Evolutionary conservation across 306 rosid genomes (phyloP), one percentile per base, ranked within the genome.

Genomic region (Macrotyloma uniflorum): DNA sequence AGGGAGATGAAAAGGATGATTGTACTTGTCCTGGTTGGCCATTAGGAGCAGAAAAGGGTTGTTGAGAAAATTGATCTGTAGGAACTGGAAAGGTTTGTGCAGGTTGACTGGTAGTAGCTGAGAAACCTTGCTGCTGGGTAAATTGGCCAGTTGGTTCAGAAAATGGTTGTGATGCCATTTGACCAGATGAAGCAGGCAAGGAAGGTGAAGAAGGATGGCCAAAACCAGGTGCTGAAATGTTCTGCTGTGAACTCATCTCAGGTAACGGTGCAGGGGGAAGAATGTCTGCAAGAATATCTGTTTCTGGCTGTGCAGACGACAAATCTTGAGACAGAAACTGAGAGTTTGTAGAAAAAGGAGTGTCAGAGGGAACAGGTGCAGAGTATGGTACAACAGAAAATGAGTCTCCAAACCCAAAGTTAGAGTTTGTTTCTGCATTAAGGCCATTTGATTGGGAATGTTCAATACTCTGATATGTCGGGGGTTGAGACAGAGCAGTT

Each of bases 221-320:
- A 76, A 83, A 43, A 42, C 85, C 74, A 77, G 81, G 84, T 79
- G 80, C 71, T 70, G 89, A 45, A 82, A 80, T 84, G 54, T 79
- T 51, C 23, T 79, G 84, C 82, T 88, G 93, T 75, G 90, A 75
- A 36, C 86, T 49, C 57, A 66, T 78, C 45, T 86, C 80, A 24
- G 89, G 82, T 18, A 85, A 85, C 61, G 88, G 86, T 79, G 89
- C 92, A 38, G 90, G 96, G 32, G 93, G 98, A 66, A 93, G 96
- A 75, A 93, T 92, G 87, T 91, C 94, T 0, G 97, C 97, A 19
- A 93, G 88, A 75, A 91, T 87, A 79, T 89, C 98, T 51, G 83
- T 83, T 81, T 85, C 89, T 79, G 74, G 86, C 53, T 74, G 82
- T 51, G 80, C 40, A 69, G 88, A 65, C 40, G 90, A 77, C 23